Evolutionary conservation across 2,329 filamentous ascomycete genomes (phyloP).

Genomic region (Botrytis galanthina): DNA sequence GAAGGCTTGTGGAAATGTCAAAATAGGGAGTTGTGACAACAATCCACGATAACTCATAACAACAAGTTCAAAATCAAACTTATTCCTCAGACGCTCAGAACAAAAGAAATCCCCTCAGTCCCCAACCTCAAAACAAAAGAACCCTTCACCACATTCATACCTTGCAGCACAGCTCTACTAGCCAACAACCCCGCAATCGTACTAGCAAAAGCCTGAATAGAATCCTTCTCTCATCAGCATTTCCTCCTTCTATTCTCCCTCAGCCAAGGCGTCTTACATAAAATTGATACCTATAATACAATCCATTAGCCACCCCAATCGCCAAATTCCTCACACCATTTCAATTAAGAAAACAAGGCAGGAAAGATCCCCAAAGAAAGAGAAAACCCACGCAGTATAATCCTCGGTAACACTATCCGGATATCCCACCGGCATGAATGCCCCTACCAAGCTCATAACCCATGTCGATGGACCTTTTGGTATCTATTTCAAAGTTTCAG

Average conservation of each 20-base stretch:
- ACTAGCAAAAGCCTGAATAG: conserved; percentile 63
- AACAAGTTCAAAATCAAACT: neutral
- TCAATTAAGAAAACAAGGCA: neutral
- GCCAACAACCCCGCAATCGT: conserved; percentile 63
- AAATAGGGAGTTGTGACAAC: neutral
- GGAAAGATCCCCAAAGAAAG: neutral
- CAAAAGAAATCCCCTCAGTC: neutral
- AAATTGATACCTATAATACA: conserved; percentile 57
- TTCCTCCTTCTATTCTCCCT: neutral
- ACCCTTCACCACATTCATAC: conserved; percentile 39
- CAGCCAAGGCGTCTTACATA: conserved; percentile 49
- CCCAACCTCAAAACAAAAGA: neutral
- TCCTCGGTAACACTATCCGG: conserved; percentile 69
- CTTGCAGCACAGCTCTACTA: conserved; percentile 66
- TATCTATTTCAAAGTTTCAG: conserved; percentile 24
- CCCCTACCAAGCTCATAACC: conserved; percentile 46
- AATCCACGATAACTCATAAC: too few relatives aligned
- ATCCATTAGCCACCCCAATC: conserved; percentile 11
- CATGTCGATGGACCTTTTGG: conserved; percentile 31
- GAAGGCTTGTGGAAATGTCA: neutral
- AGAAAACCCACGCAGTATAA: conserved; percentile 57
- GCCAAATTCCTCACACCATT: neutral
- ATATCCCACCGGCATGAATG: conserved; percentile 68
- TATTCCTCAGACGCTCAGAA: neutral
- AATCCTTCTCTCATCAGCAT: conserved; percentile 45